phyloP scores from a whole-genome alignment of 805 yeast genomes.

The Saturnispora halmiae region DNA sequence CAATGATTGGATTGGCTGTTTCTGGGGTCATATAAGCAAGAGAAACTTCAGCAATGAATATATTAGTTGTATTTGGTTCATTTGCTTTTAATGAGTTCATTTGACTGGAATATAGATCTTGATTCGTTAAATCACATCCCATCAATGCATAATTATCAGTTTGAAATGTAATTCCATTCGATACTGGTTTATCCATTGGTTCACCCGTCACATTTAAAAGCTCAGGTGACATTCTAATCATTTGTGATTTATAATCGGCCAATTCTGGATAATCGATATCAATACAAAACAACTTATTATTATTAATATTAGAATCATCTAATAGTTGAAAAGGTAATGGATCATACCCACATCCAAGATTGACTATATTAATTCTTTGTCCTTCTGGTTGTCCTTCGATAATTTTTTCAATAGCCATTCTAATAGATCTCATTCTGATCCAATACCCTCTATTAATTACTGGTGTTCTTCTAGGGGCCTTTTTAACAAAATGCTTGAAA shows the following conservation, averaged over 20 bases:
- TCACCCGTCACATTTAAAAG: slow-evolving; percentile 39
- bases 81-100: slow-evolving; percentile 23
- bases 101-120: slow-evolving; percentile 29
- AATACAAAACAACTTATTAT: slow-evolving; percentile 35
- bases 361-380: slow-evolving; percentile 35
- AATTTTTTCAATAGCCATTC: slow-evolving; percentile 42
- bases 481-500: slow-evolving; percentile 60
- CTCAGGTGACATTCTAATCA: slow-evolving; percentile 42
- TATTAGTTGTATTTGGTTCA: slow-evolving; percentile 30
- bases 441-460: slow-evolving; percentile 78
- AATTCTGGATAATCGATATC: slow-evolving; percentile 75
- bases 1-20: slow-evolving; percentile 54
- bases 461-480: slow-evolving; percentile 63
- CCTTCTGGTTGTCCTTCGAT: slow-evolving; percentile 21
- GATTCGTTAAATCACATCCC: slow-evolving; percentile 59
- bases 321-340: slow-evolving; percentile 49
- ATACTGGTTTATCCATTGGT: slow-evolving; percentile 4
- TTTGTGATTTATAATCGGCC: slow-evolving; percentile 42
- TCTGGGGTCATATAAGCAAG: slow-evolving; percentile 68
- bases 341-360: slow-evolving; percentile 74
- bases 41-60: slow-evolving; percentile 77
- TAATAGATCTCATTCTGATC: slow-evolving; percentile 66
- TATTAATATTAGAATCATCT: slow-evolving; percentile 17
- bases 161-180: slow-evolving; percentile 25
- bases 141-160: slow-evolving; percentile 44